Percentiles rank a stretch among this genome's conserved stretches.
Evolutionary conservation across 2,329 filamentous ascomycete genomes (phyloP).

Genomic region (Ciborinia camelliae): DNA sequence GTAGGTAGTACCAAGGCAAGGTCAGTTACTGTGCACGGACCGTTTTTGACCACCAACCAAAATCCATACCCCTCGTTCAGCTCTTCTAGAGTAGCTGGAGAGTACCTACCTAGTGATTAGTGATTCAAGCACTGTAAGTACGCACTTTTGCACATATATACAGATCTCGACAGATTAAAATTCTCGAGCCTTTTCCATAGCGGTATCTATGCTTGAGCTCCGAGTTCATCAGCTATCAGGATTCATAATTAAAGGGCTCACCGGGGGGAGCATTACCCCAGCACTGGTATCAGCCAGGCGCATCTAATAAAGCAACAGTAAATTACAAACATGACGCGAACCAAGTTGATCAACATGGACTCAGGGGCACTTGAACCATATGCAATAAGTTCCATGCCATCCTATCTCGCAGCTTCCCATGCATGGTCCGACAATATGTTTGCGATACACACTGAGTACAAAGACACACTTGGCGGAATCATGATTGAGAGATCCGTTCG

Average conservation of each 20-base stretch:
- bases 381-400: slow-evolving; percentile 10
- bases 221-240: not conserved
- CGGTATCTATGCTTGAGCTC: too few relatives aligned
- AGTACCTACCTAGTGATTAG: too few relatives aligned
- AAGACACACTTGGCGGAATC: slow-evolving; percentile 5
- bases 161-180: not conserved
- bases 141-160: not conserved
- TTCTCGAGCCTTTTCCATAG: not conserved
- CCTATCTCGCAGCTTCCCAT: slow-evolving; percentile 18
- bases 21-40: not conserved
- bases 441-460: not conserved
- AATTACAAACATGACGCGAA: slow-evolving; percentile 4
- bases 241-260: not conserved
- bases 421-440: slow-evolving; percentile 17
- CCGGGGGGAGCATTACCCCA: not conserved
- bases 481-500: slow-evolving; percentile 14
- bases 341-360: slow-evolving; percentile 10
- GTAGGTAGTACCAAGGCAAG: too few relatives aligned
- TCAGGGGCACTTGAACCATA: slow-evolving; percentile 9
- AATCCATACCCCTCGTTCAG: not conserved
- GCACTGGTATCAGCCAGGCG: not conserved
- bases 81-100: too few relatives aligned
- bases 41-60: too few relatives aligned
- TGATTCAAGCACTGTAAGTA: too few relatives aligned
- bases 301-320: not conserved